A percentile compares a stretch with the other conserved stretches of the same genome.
Conservation (phyloP, 2,329 filamentous ascomycete genomes). For the Alternaria sp. region DNA sequence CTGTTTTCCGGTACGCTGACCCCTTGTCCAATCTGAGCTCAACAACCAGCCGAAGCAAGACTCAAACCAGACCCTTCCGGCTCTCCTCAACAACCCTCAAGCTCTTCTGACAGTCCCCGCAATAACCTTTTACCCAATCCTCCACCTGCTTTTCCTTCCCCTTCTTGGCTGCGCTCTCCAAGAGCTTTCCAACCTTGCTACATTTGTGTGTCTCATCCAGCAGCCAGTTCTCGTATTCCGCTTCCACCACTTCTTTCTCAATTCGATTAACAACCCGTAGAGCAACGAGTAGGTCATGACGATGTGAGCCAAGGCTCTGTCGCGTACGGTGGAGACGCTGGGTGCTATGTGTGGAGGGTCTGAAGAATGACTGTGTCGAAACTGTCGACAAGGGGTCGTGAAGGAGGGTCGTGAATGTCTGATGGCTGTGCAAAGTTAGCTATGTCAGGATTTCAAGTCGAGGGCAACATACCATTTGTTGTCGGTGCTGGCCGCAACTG, state of each 20-base stretch:
- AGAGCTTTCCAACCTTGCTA: conserved; percentile 65
- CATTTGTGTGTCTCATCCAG: conserved; percentile 80
- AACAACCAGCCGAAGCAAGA: not conserved
- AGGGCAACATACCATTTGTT: conserved; percentile 39
- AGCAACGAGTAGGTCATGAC: conserved; percentile 90
- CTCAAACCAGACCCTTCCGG: conserved; percentile 19
- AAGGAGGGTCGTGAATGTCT: conserved; percentile 50
- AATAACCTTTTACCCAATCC: conserved; percentile 69
- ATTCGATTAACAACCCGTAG: conserved; percentile 89
- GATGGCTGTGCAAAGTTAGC: conserved; percentile 37
- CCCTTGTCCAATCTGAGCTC: not conserved
- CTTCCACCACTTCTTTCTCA: conserved; percentile 83
- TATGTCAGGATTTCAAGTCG: not conserved
- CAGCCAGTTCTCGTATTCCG: conserved; percentile 95
- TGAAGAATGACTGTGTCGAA: conserved; percentile 30
- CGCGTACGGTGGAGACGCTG: conserved; percentile 78
- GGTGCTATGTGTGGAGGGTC: conserved; percentile 43
- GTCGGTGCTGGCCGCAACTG: conserved; percentile 22
- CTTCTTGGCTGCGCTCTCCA: conserved; percentile 50
- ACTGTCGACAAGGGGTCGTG: conserved; percentile 31
- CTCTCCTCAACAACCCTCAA: conserved; percentile 21
- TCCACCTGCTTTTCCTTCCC: conserved; percentile 57
- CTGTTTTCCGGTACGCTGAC: not conserved
- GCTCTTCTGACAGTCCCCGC: conserved; percentile 65
- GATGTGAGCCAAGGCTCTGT: conserved; percentile 81